Conservation (phyloP, 768 basidiomycete species). For the Amanita exitialis region DNA sequence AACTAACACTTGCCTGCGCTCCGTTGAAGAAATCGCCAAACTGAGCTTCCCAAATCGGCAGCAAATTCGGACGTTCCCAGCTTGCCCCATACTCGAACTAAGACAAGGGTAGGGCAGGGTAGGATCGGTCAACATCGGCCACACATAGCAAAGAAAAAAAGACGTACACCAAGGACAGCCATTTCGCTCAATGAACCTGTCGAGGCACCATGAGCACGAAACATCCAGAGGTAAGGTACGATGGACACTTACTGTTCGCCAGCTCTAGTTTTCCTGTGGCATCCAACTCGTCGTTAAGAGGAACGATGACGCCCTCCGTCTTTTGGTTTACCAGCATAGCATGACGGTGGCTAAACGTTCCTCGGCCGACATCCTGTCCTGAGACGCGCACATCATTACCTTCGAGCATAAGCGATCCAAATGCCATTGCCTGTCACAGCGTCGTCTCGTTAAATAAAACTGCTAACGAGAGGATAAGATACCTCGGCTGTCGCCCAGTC, state of each 20-base stretch:
- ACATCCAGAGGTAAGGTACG: not conserved
- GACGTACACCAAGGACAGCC: constrained; percentile 74
- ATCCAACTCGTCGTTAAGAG: constrained; percentile 62
- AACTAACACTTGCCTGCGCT: constrained; percentile 37
- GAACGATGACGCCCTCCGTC: constrained; percentile 71
- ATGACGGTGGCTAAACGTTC: constrained; percentile 84
- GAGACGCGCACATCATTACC: constrained; percentile 82
- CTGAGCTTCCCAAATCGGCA: constrained; percentile 87
- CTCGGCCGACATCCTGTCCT: constrained; percentile 88
- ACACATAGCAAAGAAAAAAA: not conserved
- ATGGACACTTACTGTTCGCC: constrained; percentile 63
- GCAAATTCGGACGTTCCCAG: constrained; percentile 74
- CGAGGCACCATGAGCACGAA: not conserved
- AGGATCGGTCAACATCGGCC: not conserved
- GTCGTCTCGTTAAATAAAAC: not conserved
- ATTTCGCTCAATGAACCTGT: constrained; percentile 82
- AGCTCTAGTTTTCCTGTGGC: constrained; percentile 67
- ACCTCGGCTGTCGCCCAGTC: constrained; percentile 92
- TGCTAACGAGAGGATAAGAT: not conserved
- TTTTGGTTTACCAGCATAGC: constrained; percentile 90
- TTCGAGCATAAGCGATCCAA: constrained; percentile 77
- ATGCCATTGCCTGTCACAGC: constrained; percentile 60
- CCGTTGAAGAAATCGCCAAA: constrained; percentile 95
- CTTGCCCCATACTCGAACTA: constrained; percentile 88
- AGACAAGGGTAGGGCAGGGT: no score